Evolutionary conservation across 805 yeast species (phyloP), one percentile per base, ranked within the genome.

Genomic region (Wickerhamiella vanderwaltii): DNA sequence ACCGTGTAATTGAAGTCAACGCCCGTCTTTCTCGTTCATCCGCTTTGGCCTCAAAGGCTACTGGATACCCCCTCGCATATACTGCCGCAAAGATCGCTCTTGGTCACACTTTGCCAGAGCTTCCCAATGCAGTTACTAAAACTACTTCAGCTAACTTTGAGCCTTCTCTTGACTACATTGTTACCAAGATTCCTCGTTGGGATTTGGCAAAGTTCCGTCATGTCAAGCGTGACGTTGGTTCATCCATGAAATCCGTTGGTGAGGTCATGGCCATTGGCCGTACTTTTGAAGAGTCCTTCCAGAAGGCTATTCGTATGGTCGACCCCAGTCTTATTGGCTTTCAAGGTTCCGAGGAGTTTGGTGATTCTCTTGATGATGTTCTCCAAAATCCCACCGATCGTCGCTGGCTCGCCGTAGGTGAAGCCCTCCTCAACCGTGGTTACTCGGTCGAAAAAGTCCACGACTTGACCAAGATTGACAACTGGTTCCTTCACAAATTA

Each of bases 221-320:
- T 58, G 98, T 88, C 49, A 82, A 84, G 62, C 76, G 95, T 63
- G 85, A 80, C 48, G 81, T 88, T 58, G 95, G 95, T 36, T 83
- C 95, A 7, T 77, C 96, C 33, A 88, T 88, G 98, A 88, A 88
- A 65, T 87, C 96, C 46, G 98, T 88, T 43, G 98, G 98, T 63
- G 98, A 88, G 66, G 98, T 88, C 46, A 88, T 88, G 98, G 93
- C 95, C 35, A 91, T 88, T 58, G 98, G 98, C 58, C 79, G 98
- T 67, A 88, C 78, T 50, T 88, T 88, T 60, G 98, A 88, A 68
- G 98, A 88, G 67, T 81, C 95, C 26, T 79, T 88, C 72, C 96
- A 91, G 69, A 88, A 88, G 71, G 97, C 97, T 33, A 77, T 88
- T 51, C 79, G 98, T 67, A 71, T 46, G 39, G 86, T 93, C 31